Conservation (phyloP, 108 stramenopile genomes). For the Skeletonema costatum region DNA sequence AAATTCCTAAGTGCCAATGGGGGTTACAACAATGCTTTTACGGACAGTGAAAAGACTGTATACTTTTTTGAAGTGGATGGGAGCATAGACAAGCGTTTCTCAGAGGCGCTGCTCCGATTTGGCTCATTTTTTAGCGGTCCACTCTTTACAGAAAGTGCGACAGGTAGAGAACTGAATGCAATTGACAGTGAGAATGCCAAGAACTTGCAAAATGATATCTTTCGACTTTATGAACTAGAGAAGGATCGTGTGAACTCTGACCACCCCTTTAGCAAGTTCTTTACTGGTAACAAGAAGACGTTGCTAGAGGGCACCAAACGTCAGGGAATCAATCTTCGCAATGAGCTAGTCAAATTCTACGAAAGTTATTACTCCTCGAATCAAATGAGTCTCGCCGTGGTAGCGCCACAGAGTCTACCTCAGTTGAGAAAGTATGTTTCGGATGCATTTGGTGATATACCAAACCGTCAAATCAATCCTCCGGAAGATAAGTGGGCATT, state of each 20-base stretch:
- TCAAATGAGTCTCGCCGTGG: slow-evolving; percentile 91
- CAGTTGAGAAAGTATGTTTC: slow-evolving; percentile 73
- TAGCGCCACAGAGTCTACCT: slow-evolving; percentile 76
- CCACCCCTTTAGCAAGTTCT: slow-evolving; percentile 93
- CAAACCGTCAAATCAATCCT: slow-evolving; percentile 53
- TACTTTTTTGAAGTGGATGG: slow-evolving; percentile 92
- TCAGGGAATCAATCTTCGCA: slow-evolving; percentile 77
- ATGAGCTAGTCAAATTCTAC: slow-evolving; percentile 91
- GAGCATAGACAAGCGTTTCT: slow-evolving; percentile 58
- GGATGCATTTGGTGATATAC: slow-evolving; percentile 79
- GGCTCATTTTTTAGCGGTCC: slow-evolving; percentile 92
- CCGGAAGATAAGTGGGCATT: slow-evolving; percentile 78
- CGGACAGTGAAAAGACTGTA: slow-evolving; percentile 90
- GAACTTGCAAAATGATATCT: slow-evolving; percentile 90
- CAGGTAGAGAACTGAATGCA: slow-evolving; percentile 91
- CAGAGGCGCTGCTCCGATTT: slow-evolving; percentile 86
- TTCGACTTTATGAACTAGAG: slow-evolving; percentile 86
- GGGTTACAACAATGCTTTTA: slow-evolving; percentile 89
- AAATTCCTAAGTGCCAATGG: slow-evolving; percentile 77
- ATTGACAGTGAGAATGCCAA: slow-evolving; percentile 95
- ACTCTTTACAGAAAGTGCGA: slow-evolving; percentile 82
- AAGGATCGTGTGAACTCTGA: slow-evolving; percentile 83
- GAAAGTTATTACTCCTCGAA: slow-evolving; percentile 88
- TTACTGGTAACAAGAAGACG: slow-evolving; percentile 91
- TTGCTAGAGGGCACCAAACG: slow-evolving; percentile 70